Conservation (phyloP, 129 eudicot genomes). For the Dittrichia graveolens region DNA sequence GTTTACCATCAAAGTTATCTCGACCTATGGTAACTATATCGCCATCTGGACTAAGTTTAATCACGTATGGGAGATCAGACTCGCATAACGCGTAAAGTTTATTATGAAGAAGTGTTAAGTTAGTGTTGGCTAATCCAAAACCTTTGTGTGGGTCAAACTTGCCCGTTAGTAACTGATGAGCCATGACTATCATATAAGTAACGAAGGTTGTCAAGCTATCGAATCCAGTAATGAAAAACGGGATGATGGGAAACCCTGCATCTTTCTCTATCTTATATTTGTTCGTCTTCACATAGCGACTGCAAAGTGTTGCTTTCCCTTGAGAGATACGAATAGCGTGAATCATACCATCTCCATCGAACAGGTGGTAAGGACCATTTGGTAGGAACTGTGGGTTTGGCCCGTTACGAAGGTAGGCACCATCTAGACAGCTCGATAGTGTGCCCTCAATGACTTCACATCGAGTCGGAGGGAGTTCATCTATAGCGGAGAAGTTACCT, state of each 20-base stretch:
- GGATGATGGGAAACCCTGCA: conserved; percentile 48
- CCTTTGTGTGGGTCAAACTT: conserved; percentile 41
- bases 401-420: conserved; percentile 82
- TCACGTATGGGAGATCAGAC: conserved; percentile 38
- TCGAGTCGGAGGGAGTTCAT: conserved; percentile 39
- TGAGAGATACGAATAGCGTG: conserved; percentile 55
- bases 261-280: conserved; percentile 50
- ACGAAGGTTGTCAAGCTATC: no score
- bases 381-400: conserved; percentile 82
- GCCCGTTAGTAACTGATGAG: no score
- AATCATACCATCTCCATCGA: conserved; percentile 88
- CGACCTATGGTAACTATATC: conserved; percentile 35
- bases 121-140: conserved; percentile 41
- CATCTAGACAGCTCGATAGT: conserved; percentile 47
- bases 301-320: conserved; percentile 64
- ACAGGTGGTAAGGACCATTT: conserved; percentile 77
- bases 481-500: conserved; percentile 38
- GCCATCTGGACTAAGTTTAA: conserved; percentile 29
- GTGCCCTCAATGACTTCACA: conserved; percentile 35
- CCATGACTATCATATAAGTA: no score
- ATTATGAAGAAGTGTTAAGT: conserved; percentile 27
- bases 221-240: no score
- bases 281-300: conserved; percentile 70
- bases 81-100: conserved; percentile 36
- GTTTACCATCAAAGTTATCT: conserved; percentile 31